These are phyloP conservation scores for Cercospora beticola DNA, from an alignment of 2,329 filamentous ascomycete genomes.

Conservation along the genomic window DNA sequence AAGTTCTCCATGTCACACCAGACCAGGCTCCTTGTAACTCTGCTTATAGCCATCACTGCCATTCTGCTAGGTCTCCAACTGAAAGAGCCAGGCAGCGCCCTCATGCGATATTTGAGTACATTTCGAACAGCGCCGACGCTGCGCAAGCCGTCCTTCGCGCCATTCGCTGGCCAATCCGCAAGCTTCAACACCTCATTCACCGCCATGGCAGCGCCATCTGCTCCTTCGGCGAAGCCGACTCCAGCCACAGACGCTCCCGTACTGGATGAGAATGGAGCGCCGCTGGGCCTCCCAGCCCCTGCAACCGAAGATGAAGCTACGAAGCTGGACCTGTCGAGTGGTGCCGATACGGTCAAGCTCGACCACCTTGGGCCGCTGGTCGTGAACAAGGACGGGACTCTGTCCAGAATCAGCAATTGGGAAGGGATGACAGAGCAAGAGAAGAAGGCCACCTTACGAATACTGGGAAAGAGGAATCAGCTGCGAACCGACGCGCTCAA, in stretches of 20 bases:
- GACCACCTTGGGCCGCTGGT: constrained; percentile 72
- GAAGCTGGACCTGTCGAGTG: constrained; percentile 38
- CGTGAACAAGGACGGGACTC: constrained; percentile 68
- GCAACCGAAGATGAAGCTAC: constrained; percentile 34
- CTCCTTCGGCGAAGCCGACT: not conserved
- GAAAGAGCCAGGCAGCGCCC: constrained; percentile 9
- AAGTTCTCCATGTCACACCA: constrained; percentile 17
- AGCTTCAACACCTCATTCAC: not conserved
- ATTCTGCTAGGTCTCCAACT: constrained; percentile 10
- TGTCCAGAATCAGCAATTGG: constrained; percentile 74
- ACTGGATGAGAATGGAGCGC: constrained; percentile 7
- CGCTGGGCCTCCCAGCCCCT: constrained; percentile 28
- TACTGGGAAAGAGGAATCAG: constrained; percentile 69
- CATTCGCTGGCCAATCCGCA: constrained; percentile 2
- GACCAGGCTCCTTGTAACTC: not conserved
- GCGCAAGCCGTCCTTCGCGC: constrained; percentile 8
- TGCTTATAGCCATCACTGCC: constrained; percentile 1
- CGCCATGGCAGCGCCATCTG: not conserved
- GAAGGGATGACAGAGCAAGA: constrained; percentile 68
- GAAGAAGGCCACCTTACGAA: constrained; percentile 63
- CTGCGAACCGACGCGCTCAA: constrained; percentile 58
- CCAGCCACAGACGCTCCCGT: not conserved
- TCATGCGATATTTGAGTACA: constrained; percentile 15
- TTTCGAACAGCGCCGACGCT: not conserved
- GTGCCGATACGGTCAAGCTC: constrained; percentile 53